Conservation (phyloP, 2,329 filamentous ascomycete genomes). For the Albifimbria verrucaria region DNA sequence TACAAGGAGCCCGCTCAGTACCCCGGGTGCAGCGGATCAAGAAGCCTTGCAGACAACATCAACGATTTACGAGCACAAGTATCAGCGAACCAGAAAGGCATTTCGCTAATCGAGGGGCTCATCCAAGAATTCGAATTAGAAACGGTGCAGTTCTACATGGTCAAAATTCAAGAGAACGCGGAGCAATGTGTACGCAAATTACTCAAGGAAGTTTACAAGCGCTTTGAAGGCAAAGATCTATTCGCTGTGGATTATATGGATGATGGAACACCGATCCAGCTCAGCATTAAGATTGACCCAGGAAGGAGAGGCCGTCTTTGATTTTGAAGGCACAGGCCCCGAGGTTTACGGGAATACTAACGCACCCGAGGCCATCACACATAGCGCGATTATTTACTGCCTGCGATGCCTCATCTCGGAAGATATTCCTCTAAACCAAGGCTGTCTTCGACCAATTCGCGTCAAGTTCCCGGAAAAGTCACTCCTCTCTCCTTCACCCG, state of each 20-base stretch:
- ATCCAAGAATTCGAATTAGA: slow-evolving; percentile 76
- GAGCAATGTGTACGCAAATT: slow-evolving; percentile 71
- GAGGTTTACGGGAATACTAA: slow-evolving; percentile 82
- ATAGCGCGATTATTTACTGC: slow-evolving; percentile 85
- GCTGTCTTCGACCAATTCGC: slow-evolving; percentile 71
- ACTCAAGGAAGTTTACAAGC: slow-evolving; percentile 65
- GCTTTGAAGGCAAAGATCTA: slow-evolving; percentile 68
- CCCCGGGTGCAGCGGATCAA: slow-evolving; percentile 72
- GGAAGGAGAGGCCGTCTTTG: slow-evolving; percentile 75
- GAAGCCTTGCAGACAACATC: slow-evolving; percentile 76
- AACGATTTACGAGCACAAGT: slow-evolving; percentile 83
- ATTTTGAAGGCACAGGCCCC: slow-evolving; percentile 75
- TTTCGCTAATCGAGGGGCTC: slow-evolving; percentile 71
- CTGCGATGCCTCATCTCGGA: slow-evolving; percentile 74
- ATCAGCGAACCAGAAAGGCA: slow-evolving; percentile 81
- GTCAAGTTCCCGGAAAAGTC: slow-evolving; percentile 71
- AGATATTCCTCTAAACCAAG: slow-evolving; percentile 82
- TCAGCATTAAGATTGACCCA: slow-evolving; percentile 73
- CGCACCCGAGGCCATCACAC: slow-evolving; percentile 77
- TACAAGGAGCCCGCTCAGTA: slow-evolving; percentile 72
- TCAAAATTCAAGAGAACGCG: slow-evolving; percentile 74
- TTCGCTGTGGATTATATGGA: slow-evolving; percentile 79
- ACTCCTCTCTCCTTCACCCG: slow-evolving; percentile 72
- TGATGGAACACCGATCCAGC: slow-evolving; percentile 72
- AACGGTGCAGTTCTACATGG: slow-evolving; percentile 82